A percentile compares a stretch with the other conserved stretches of the same genome.
Conservation (phyloP, 148 eudicot species). For the Polygonum maritimum region DNA sequence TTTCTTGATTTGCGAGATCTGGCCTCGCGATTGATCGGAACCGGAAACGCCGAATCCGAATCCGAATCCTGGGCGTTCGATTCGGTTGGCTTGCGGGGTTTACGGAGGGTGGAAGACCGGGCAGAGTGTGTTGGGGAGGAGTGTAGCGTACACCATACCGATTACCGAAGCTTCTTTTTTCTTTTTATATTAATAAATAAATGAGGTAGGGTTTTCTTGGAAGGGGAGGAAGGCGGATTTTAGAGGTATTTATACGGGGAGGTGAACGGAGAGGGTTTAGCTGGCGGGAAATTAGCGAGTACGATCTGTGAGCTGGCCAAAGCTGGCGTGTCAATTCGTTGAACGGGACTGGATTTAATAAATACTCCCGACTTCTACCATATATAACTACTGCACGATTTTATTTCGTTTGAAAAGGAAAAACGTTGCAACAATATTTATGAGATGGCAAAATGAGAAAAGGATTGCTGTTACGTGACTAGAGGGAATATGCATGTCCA, state of each 20-base stretch:
- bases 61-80: background rate
- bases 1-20: background rate
- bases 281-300: constrained; percentile 3
- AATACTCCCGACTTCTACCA: background rate
- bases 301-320: constrained; percentile 1
- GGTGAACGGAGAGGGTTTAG: background rate
- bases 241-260: background rate
- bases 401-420: background rate
- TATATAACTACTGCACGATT: background rate
- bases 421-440: background rate
- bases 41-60: background rate
- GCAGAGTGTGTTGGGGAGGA: background rate
- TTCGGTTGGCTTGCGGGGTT: background rate
- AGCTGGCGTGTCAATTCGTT: background rate
- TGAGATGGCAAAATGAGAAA: background rate
- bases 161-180: background rate
- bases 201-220: background rate
- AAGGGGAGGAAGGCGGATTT: background rate
- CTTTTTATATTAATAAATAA: no score
- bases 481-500: background rate
- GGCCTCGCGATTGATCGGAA: background rate
- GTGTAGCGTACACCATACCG: background rate
- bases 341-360: background rate
- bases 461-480: background rate
- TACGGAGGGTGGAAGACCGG: background rate